Evolutionary conservation across 2,329 filamentous ascomycete genomes (phyloP), one percentile per base, ranked within the genome.

Genomic region (Hypomyces perniciosus): DNA sequence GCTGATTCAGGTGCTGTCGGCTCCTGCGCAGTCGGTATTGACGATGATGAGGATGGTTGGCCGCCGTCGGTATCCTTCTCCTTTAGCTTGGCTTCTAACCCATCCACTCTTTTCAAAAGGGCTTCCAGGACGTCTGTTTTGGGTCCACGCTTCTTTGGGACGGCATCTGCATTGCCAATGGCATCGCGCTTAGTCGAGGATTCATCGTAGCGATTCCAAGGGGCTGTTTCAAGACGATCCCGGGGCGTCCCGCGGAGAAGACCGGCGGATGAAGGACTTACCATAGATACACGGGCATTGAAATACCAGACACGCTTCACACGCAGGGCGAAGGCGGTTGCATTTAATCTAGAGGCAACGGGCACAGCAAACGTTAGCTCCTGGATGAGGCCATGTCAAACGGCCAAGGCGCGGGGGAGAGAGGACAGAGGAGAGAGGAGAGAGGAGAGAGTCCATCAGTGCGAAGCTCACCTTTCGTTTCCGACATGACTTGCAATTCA

Each of bases 401-500:
- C 9, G 26, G 13, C 10, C 4, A 12, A 41, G 10, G 13, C 41
- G n/a, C 30, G 62, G 46, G 10, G 35, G 31, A 26, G 43, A 20
- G 30, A 38, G 26, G n/a, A n/a, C n/a, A n/a, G n/a, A n/a, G n/a
- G n/a, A n/a, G n/a, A n/a, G n/a, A n/a, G n/a, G n/a, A n/a, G n/a
- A n/a, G n/a, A n/a, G 35, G 31, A 26, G 43, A 20, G 30, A 38
- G 26, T 29, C 20, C 12, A 27, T 4, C 10, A 6, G 31, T 5
- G 26, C 10, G 26, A 54, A 49, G 59, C 73, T 44, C 69, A 92
- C 89, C 85, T 95, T 95, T 72, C 90, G 80, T 71, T 95, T 95
- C 60, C 90, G 82, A 74, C 90, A 95, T 51, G 88, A 93, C 70
- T 95, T 95, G 81, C 90, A 95, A 68, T 95, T 95, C 90, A 95